Evolutionary conservation across 345 rosid species (phyloP).

Genomic region (Brassica juncea): DNA sequence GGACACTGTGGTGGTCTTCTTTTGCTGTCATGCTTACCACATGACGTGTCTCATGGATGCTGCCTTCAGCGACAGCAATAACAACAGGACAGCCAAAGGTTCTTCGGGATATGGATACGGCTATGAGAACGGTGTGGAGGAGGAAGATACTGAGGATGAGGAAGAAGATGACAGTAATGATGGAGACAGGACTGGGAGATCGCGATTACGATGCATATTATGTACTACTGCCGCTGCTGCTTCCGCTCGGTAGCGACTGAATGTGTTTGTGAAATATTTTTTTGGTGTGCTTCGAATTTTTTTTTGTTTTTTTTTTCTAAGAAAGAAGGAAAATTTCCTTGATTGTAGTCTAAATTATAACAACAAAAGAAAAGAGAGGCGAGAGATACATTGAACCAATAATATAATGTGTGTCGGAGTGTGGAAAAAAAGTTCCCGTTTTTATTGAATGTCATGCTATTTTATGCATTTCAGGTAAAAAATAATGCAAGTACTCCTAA

Average conservation of each 20-base stretch:
- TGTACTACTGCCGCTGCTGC: constrained; percentile 90
- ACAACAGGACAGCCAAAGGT: constrained; percentile 43
- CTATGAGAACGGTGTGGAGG: constrained; percentile 36
- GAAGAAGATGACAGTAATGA: constrained; percentile 53
- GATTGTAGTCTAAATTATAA: constrained; percentile 21
- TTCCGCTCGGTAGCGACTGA: constrained; percentile 31
- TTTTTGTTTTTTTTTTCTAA: neutral
- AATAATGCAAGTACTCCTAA: too few species aligned
- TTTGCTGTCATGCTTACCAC: constrained; percentile 97
- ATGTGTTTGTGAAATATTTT: constrained; percentile 35
- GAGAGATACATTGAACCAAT: neutral
- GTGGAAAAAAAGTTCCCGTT: neutral
- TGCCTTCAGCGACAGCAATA: constrained; percentile 48
- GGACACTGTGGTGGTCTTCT: constrained; percentile 75
- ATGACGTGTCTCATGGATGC: constrained; percentile 79
- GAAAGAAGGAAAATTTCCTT: constrained; percentile 17
- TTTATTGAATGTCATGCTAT: neutral
- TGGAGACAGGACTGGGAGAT: constrained; percentile 44
- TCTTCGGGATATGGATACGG: constrained; percentile 46
- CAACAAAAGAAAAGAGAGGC: neutral
- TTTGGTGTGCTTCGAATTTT: constrained; percentile 26
- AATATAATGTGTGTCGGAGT: neutral
- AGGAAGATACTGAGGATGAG: constrained; percentile 29
- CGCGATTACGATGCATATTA: constrained; percentile 80
- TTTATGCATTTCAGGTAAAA: neutral